Evolutionary conservation across 192 early-diverging fungal genomes (phyloP).

Genomic region (Radiomyces spectabilis): DNA sequence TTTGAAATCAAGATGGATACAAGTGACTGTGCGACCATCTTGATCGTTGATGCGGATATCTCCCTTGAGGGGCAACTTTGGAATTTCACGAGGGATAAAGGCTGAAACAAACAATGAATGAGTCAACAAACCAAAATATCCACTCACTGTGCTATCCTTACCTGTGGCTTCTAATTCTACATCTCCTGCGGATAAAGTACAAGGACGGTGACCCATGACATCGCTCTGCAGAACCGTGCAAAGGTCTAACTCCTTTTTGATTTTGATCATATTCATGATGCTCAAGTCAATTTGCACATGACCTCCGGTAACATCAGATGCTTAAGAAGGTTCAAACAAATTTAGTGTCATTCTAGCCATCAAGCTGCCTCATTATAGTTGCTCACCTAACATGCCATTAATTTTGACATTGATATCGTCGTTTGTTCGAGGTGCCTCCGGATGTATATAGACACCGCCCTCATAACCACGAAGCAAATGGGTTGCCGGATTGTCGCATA

Average conservation of each 20-base stretch:
- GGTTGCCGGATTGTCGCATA: conserved; percentile 19
- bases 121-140: neutral
- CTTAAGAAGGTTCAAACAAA: conserved; percentile 1
- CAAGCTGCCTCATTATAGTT: neutral
- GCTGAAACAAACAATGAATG: conserved; percentile 1
- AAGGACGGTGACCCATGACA: conserved; percentile 17
- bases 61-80: conserved; percentile 23
- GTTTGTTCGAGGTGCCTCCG: conserved; percentile 19
- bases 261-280: conserved; percentile 26
- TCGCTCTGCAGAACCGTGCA: conserved; percentile 19
- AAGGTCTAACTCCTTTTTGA: conserved; percentile 26
- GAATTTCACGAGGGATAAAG: conserved; percentile 25
- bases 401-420: conserved; percentile 24
- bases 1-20: conserved; percentile 27
- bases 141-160: neutral
- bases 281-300: conserved; percentile 21
- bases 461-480: conserved; percentile 25
- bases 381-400: conserved; percentile 19
- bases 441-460: conserved; percentile 24
- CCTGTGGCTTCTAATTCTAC: conserved; percentile 18
- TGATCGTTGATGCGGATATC: conserved; percentile 25
- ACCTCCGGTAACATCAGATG: conserved; percentile 18
- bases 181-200: conserved; percentile 19
- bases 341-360: neutral
- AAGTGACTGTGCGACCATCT: conserved; percentile 25